phyloP scores from a whole-genome alignment of 2,329 filamentous ascomycete species.

The Blastomyces silverae region DNA sequence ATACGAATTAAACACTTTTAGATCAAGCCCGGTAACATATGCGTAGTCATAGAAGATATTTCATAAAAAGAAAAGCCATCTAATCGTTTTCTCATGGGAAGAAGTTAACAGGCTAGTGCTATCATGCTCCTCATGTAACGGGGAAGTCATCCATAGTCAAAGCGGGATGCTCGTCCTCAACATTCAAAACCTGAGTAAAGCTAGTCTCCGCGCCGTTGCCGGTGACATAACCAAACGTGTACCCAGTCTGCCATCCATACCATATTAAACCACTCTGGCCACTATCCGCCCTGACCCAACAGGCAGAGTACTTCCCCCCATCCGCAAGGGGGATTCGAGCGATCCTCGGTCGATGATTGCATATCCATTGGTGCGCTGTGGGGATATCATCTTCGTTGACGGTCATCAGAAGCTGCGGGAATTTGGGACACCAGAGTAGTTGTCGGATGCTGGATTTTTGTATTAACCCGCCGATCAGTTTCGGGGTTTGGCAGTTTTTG shows the following conservation, averaged over 20 bases:
- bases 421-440: slow-evolving; percentile 36
- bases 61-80: too few relatives aligned
- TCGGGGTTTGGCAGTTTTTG: slow-evolving; percentile 21
- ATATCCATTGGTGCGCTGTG: slow-evolving; percentile 27
- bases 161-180: slow-evolving; percentile 16
- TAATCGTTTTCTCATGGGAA: too few relatives aligned
- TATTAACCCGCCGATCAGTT: slow-evolving; percentile 34
- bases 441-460: slow-evolving; percentile 40
- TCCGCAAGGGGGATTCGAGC: slow-evolving; percentile 12
- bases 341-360: slow-evolving; percentile 17
- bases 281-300: slow-evolving; percentile 16
- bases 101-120: background rate
- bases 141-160: slow-evolving; percentile 16
- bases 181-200: slow-evolving; percentile 15
- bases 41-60: background rate
- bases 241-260: slow-evolving; percentile 19
- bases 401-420: slow-evolving; percentile 36
- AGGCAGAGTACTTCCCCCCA: slow-evolving; percentile 17
- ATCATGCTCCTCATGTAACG: slow-evolving; percentile 8
- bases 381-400: slow-evolving; percentile 31
- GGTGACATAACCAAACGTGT: slow-evolving; percentile 17
- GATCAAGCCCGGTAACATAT: background rate
- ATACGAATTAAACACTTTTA: background rate
- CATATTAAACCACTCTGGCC: slow-evolving; percentile 18
- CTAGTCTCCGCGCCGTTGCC: slow-evolving; percentile 13